These are phyloP conservation scores for Sporothrix dimorphospora DNA, from an alignment of 2,329 filamentous ascomycete species.

Conservation along the genomic window DNA sequence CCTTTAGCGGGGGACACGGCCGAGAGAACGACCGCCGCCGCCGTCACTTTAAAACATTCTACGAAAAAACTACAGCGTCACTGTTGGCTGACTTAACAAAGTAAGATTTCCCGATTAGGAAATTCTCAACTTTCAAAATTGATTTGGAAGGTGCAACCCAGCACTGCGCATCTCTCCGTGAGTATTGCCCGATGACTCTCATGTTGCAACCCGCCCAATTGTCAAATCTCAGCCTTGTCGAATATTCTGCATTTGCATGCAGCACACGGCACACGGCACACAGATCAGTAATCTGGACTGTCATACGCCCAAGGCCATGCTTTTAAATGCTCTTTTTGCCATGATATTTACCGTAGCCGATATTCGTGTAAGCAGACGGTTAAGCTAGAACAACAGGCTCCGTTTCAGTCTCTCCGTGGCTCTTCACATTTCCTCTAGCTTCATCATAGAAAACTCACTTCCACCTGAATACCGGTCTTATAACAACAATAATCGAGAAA, in stretches of 20 bases:
- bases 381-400: not conserved
- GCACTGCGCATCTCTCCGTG: not conserved
- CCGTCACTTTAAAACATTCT: not conserved
- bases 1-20: not conserved
- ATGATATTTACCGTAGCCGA: not conserved
- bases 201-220: not conserved
- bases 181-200: not conserved
- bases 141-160: constrained; percentile 1
- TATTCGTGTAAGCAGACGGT: not conserved
- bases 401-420: not conserved
- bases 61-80: not conserved
- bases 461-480: not conserved
- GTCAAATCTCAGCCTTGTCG: not conserved
- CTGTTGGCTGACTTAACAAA: constrained; percentile 2
- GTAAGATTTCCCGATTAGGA: constrained; percentile 24
- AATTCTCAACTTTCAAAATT: not conserved
- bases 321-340: not conserved
- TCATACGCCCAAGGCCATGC: not conserved
- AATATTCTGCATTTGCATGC: too few species aligned
- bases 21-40: not conserved
- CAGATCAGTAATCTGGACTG: not conserved
- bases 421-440: not conserved
- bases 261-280: too few species aligned
- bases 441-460: not conserved
- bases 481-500: not conserved